Conservation (phyloP, 2,329 filamentous ascomycete species). For the Nectriaceae sp. region DNA sequence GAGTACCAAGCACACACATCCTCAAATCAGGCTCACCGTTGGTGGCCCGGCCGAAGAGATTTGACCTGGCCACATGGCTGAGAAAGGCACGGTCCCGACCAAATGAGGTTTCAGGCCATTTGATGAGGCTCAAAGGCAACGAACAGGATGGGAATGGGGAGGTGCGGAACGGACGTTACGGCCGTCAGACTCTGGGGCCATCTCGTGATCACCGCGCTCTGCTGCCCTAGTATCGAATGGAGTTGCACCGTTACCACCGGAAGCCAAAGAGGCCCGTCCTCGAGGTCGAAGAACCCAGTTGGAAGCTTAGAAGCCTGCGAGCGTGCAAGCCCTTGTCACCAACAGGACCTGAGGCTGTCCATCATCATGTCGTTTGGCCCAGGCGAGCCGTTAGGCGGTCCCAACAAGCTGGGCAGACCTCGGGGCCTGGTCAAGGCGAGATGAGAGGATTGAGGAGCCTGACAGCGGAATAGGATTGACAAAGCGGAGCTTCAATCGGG, state of each 20-base stretch:
- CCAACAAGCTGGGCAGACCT: slow-evolving; percentile 26
- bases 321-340: slow-evolving; percentile 5
- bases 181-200: too few species aligned
- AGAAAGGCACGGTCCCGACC: slow-evolving; percentile 1
- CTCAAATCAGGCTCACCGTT: neutral
- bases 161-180: neutral
- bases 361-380: slow-evolving; percentile 30
- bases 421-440: slow-evolving; percentile 8
- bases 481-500: slow-evolving; percentile 4
- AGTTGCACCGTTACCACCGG: slow-evolving; percentile 22
- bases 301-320: slow-evolving; percentile 10
- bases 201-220: neutral
- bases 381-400: slow-evolving; percentile 30
- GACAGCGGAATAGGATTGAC: neutral
- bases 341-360: slow-evolving; percentile 21
- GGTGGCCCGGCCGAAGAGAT: slow-evolving; percentile 2
- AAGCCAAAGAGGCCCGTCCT: slow-evolving; percentile 1
- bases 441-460: slow-evolving; percentile 1
- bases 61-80: slow-evolving; percentile 8
- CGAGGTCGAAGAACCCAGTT: slow-evolving; percentile 16
- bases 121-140: slow-evolving; percentile 5
- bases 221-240: neutral
- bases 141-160: neutral
- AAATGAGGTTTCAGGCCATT: slow-evolving; percentile 6
- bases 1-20: neutral